Percentiles rank a stretch among this genome's conserved stretches.
These are phyloP conservation scores for Sporothrix protearum DNA, from an alignment of 2,329 filamentous ascomycete genomes.

Conservation along the genomic window DNA sequence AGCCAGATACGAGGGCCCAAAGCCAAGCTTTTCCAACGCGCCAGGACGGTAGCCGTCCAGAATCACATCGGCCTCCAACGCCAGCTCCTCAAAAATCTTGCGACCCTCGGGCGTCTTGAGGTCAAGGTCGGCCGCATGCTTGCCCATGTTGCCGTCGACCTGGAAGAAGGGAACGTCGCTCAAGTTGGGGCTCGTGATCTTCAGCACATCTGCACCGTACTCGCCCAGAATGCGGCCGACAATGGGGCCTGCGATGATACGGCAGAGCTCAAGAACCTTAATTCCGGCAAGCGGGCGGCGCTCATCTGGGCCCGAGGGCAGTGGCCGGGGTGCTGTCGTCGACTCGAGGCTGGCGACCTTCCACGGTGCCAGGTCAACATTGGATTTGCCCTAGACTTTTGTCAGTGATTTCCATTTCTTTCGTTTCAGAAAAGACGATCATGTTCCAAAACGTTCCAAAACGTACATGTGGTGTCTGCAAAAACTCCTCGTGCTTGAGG, in stretches of 20 bases:
- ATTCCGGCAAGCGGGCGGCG: slow-evolving; percentile 42
- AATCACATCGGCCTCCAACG: slow-evolving; percentile 51
- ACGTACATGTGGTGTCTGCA: slow-evolving; percentile 35
- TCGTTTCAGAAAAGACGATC: background rate
- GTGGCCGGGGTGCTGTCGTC: slow-evolving; percentile 45
- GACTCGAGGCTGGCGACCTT: slow-evolving; percentile 45
- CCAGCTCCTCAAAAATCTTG: slow-evolving; percentile 44
- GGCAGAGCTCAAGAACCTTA: slow-evolving; percentile 49
- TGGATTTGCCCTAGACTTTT: slow-evolving; percentile 35
- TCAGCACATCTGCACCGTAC: slow-evolving; percentile 46
- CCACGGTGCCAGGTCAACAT: slow-evolving; percentile 44
- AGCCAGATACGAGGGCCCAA: slow-evolving; percentile 42
- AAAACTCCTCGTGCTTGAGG: slow-evolving; percentile 44
- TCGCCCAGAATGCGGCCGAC: slow-evolving; percentile 44
- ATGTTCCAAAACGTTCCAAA: too few relatives aligned
- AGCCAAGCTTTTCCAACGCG: slow-evolving; percentile 42
- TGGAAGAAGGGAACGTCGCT: slow-evolving; percentile 43
- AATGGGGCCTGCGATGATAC: slow-evolving; percentile 47
- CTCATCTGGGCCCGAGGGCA: slow-evolving; percentile 35
- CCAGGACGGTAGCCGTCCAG: slow-evolving; percentile 51
- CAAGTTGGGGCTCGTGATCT: slow-evolving; percentile 43
- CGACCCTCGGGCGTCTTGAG: slow-evolving; percentile 49
- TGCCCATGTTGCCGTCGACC: slow-evolving; percentile 45
- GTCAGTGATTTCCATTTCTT: background rate
- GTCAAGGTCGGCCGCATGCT: slow-evolving; percentile 46